These are phyloP conservation scores for Thermoascus crustaceus DNA, from an alignment of 2,329 filamentous ascomycete species.

Conservation along the genomic window DNA sequence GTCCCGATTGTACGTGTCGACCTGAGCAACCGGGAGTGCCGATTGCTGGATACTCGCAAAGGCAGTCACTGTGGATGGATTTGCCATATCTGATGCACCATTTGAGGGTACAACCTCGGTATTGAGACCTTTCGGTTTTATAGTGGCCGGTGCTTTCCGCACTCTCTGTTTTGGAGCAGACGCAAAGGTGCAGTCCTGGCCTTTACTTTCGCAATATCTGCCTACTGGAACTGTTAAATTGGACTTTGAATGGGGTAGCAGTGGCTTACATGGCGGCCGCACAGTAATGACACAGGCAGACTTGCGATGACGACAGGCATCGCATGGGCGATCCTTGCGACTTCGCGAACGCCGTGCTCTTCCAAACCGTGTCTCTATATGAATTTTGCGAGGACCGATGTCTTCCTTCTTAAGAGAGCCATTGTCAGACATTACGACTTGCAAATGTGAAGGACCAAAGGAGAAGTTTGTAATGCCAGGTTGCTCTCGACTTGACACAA, in stretches of 20 bases:
- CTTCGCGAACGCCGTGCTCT: slow-evolving; percentile 20
- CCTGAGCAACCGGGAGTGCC: slow-evolving; percentile 1
- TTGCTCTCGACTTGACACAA: too few relatives aligned
- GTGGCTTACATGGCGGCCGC: slow-evolving; percentile 38
- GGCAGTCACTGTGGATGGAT: slow-evolving; percentile 2
- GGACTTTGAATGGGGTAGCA: slow-evolving; percentile 3
- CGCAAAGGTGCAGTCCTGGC: slow-evolving; percentile 16
- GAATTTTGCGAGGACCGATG: not conserved
- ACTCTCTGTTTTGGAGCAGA: slow-evolving; percentile 10
- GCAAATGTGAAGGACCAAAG: too few relatives aligned
- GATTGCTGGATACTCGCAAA: slow-evolving; percentile 4
- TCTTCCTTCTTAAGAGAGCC: not conserved
- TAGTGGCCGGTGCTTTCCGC: not conserved
- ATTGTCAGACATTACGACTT: not conserved
- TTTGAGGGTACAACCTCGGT: not conserved
- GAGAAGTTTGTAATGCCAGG: too few relatives aligned
- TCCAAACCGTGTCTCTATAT: slow-evolving; percentile 5
- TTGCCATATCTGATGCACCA: not conserved
- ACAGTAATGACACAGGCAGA: slow-evolving; percentile 42
- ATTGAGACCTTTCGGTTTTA: not conserved
- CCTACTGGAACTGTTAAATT: slow-evolving; percentile 14
- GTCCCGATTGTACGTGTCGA: not conserved
- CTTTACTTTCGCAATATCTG: slow-evolving; percentile 18
- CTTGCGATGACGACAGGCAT: slow-evolving; percentile 39
- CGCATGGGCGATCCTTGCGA: slow-evolving; percentile 42